Evolutionary conservation across 1,139 yeast genomes (phyloP).

Genomic region (Scheffersomyces parashehatae): DNA sequence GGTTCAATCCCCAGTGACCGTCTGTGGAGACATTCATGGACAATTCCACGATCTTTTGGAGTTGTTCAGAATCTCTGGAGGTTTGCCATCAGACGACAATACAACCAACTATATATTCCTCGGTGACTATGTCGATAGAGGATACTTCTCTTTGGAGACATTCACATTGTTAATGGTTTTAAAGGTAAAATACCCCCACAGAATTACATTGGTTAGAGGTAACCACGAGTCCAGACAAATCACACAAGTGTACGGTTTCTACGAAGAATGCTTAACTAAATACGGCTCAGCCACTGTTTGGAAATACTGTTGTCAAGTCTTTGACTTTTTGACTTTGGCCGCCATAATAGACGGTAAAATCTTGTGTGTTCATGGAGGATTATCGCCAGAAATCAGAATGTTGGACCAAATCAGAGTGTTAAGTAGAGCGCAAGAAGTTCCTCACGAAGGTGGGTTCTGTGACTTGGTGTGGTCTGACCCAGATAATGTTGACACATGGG

Average conservation of each 20-base stretch:
- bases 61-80: slow-evolving; percentile 89
- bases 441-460: slow-evolving; percentile 98
- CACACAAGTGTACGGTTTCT: slow-evolving; percentile 93
- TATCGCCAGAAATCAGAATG: slow-evolving; percentile 97
- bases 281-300: slow-evolving; percentile 97
- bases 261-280: slow-evolving; percentile 86
- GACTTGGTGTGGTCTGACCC: slow-evolving; percentile 98
- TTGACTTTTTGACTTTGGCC: slow-evolving; percentile 88
- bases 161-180: slow-evolving; percentile 88
- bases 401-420: slow-evolving; percentile 92
- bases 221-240: slow-evolving; percentile 94
- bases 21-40: slow-evolving; percentile 98
- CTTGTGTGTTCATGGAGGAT: slow-evolving; percentile 93
- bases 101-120: slow-evolving; percentile 73
- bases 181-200: slow-evolving; percentile 82
- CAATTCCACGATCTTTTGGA: slow-evolving; percentile 95
- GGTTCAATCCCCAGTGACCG: slow-evolving; percentile 92
- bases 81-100: slow-evolving; percentile 60
- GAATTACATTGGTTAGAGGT: slow-evolving; percentile 87
- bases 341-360: slow-evolving; percentile 94
- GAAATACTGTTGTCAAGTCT: slow-evolving; percentile 96
- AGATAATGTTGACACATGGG: slow-evolving; percentile 97
- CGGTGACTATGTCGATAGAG: slow-evolving; percentile 98
- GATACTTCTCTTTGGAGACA: slow-evolving; percentile 90
- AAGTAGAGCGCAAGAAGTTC: slow-evolving; percentile 98